Evolutionary conservation across 2,329 filamentous ascomycete genomes (phyloP), one percentile per base, ranked within the genome.

Genomic region (Cyanodermella asteris): DNA sequence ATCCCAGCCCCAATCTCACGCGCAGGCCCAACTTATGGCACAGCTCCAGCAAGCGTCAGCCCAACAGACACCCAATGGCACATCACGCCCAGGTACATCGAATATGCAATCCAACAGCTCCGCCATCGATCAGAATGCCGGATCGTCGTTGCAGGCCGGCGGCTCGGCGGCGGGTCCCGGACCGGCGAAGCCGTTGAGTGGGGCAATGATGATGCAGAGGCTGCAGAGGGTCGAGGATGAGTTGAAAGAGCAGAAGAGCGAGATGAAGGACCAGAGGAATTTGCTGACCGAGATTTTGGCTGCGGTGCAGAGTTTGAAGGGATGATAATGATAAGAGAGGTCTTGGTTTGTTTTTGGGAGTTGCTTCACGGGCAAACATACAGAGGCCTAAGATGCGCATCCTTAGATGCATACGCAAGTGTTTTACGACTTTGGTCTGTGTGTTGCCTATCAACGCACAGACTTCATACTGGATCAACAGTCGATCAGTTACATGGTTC

Each of bases 141-240:
- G 22, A 5, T 13, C 17, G 12, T 18, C 10, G 15, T 13, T 8
- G 24, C 24, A 3, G 16, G n/a, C n/a, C 24, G 3, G 7, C 24
- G 11, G 7, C 17, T 9, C 8, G 11, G 10, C 16, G 16, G 10
- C 9, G 7, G 13, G 11, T 6, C 6, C 6, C 5, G 18, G 13
- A 18, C 14, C 9, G 7, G 13, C 20, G 5, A 31, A 28, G 17
- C 16, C 24, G 3, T 27, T 23, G 10, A 33, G 24, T 18, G 31
- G 28, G 13, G 22, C 31, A 19, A 20, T 30, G 3, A 9, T 35
- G 5, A 31, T 33, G 25, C 23, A 22, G 8, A 26, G 29, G 15
- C 31, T 35, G n/a, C 29, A 35, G 18, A 24, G 29, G 8, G 31
- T 35, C 22, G 33, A 35, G 17, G n/a, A n/a, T n/a, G n/a, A n/a